Evolutionary conservation across 768 basidiomycete genomes (phyloP), one percentile per base, ranked within the genome.

Genomic region (Cystobasidium onofrii): DNA sequence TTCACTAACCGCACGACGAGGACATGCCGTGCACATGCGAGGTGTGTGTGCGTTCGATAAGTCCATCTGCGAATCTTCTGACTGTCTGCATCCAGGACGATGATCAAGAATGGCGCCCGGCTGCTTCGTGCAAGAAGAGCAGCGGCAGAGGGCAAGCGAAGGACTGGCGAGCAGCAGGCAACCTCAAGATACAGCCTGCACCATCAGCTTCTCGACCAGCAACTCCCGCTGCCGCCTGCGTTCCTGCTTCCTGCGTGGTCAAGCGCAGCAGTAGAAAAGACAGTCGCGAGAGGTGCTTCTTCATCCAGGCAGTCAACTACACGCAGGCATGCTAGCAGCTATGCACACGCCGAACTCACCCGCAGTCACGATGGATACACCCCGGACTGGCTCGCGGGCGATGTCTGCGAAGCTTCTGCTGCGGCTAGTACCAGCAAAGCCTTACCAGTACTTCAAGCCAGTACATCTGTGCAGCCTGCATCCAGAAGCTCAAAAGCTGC

Each of bases 241-340:
- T 71, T 71, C 69, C 55, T 71, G 27, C 50, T 71, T 9, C 69
- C 69, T 18, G 69, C 69, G 6, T 71, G 69, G 69, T 17, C 46
- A 50, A 20, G 15, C 4, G n/a, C 20, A 50, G 46, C 46, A 9
- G 39, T 15, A 6, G 39, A 50, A 50, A 50, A 50, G 46, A 50
- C 46, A 50, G 46, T 50, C 46, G 46, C 46, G 46, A 50, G 46
- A 50, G n/a, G n/a, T n/a, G 6, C 39, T 39, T 50, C 46, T 50
- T 15, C 46, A 50, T 12, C 9, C n/a, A 50, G 15, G 46, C 46
- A 15, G 12, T 20, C 46, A n/a, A 4, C 46, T 4, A 17, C 46
- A 3, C 46, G 46, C 46, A 50, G 46, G n/a, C 46, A 50, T n/a
- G 46, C 46, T n/a, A 50, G 46, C 46, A 50, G 46, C 46, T 50